A percentile compares a stretch with the other conserved stretches of the same genome.
These are phyloP conservation scores for Dillenia turbinata DNA, from an alignment of 164 flowering plant species.

Conservation along the genomic window DNA sequence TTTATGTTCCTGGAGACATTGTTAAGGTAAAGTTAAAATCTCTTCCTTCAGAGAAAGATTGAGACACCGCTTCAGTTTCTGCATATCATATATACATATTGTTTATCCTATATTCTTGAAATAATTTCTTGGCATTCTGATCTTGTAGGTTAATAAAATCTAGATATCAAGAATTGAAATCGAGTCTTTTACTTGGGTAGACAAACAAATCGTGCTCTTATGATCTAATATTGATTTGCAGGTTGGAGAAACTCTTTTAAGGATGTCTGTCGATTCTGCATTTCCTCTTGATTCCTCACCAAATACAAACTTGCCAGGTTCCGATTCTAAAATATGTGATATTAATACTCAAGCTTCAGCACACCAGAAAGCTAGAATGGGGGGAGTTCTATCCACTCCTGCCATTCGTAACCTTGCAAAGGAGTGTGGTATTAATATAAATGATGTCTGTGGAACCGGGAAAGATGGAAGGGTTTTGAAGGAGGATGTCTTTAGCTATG, in stretches of 20 bases:
- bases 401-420: conserved; percentile 78
- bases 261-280: conserved; percentile 41
- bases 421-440: conserved; percentile 57
- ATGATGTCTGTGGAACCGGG: conserved; percentile 74
- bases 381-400: conserved; percentile 69
- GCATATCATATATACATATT: no score
- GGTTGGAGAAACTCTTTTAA: conserved; percentile 95
- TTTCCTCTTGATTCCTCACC: conserved; percentile 19
- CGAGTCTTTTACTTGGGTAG: no score
- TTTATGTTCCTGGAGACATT: conserved; percentile 76
- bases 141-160: no score
- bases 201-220: not conserved
- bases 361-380: conserved; percentile 11
- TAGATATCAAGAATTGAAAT: no score
- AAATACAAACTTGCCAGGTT: conserved; percentile 4
- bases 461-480: conserved; percentile 75
- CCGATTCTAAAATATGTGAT: conserved; percentile 19
- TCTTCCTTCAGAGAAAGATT: not conserved
- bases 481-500: conserved; percentile 75
- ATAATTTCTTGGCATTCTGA: no score
- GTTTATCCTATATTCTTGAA: no score
- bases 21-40: conserved; percentile 57
- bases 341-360: conserved; percentile 14
- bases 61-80: no score
- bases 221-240: conserved; percentile 20